Conservation (phyloP, 139 green algal genomes). For the Chlamydomonas applanata region DNA sequence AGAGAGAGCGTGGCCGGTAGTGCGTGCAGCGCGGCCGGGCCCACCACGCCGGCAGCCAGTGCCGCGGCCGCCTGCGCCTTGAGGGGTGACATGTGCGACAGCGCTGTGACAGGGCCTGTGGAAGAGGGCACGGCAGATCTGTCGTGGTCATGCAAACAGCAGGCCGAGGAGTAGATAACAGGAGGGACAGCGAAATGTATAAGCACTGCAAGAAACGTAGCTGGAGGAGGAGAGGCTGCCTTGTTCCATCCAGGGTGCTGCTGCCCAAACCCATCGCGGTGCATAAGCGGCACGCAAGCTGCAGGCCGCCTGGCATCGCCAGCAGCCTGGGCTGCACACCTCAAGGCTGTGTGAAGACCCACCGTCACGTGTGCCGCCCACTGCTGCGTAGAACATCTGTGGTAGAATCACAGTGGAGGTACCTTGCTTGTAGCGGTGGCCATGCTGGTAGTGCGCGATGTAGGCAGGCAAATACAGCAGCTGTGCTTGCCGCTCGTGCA, state of each 20-base stretch:
- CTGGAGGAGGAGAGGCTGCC: too few species aligned
- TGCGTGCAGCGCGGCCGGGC: slow-evolving; percentile 11
- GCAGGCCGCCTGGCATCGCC: too few species aligned
- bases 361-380: slow-evolving; percentile 30
- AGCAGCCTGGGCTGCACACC: too few species aligned
- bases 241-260: too few species aligned
- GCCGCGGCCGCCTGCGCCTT: slow-evolving; percentile 28
- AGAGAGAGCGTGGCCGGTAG: slow-evolving; percentile 1
- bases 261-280: too few species aligned
- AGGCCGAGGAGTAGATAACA: too few species aligned
- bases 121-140: too few species aligned
- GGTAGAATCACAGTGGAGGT: slow-evolving; percentile 45
- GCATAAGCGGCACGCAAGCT: too few species aligned
- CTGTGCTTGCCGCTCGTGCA: slow-evolving; percentile 19
- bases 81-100: slow-evolving; percentile 37
- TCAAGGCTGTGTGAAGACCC: too few species aligned
- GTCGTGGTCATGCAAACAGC: too few species aligned
- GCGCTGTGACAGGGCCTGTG: slow-evolving; percentile 23
- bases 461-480: slow-evolving; percentile 49
- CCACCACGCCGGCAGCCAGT: slow-evolving; percentile 10
- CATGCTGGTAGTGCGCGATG: slow-evolving; percentile 41
- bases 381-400: slow-evolving; percentile 34
- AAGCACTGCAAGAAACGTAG: too few species aligned
- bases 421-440: slow-evolving; percentile 44
- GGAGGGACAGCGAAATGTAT: too few species aligned